Percentiles rank a stretch among this genome's conserved stretches.
phyloP scores from a whole-genome alignment of 2,329 filamentous ascomycete genomes.

The Trichoderma sp. region DNA sequence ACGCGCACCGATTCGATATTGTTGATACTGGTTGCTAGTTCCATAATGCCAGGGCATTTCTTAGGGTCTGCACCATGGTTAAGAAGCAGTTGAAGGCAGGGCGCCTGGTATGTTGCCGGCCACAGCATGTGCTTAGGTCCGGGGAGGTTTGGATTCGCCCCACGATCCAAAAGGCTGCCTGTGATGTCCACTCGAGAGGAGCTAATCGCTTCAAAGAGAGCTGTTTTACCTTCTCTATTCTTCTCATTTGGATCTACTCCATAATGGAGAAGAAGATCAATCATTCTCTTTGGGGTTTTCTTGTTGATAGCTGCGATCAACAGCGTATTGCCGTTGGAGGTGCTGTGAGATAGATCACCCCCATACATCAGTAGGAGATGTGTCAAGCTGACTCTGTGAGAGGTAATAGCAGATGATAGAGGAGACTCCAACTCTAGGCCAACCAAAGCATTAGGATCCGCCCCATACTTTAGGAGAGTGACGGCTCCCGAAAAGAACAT shows the following conservation, averaged over 20 bases:
- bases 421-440: constrained; percentile 57
- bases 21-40: constrained; percentile 64
- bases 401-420: constrained; percentile 51
- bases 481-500: constrained; percentile 59
- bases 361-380: constrained; percentile 64
- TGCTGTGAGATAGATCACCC: constrained; percentile 56
- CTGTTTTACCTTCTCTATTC: constrained; percentile 62
- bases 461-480: constrained; percentile 65
- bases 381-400: constrained; percentile 57
- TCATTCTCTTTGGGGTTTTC: constrained; percentile 54
- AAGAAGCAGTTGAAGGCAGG: constrained; percentile 60
- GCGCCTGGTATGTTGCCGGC: constrained; percentile 62
- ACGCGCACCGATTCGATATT: constrained; percentile 62
- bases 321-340: constrained; percentile 60
- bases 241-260: constrained; percentile 61
- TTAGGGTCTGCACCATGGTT: constrained; percentile 59
- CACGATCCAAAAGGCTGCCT: constrained; percentile 51
- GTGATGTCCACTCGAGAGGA: constrained; percentile 59
- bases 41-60: constrained; percentile 64
- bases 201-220: constrained; percentile 64
- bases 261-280: constrained; percentile 62
- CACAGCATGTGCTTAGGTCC: constrained; percentile 70
- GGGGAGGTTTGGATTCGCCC: constrained; percentile 67
- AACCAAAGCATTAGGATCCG: constrained; percentile 55
- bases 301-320: constrained; percentile 63